A percentile compares a stretch with the other conserved stretches of the same genome.
Evolutionary conservation across 176 grass and related monocot species (phyloP).

Genomic region (Zoysia pacifica): DNA sequence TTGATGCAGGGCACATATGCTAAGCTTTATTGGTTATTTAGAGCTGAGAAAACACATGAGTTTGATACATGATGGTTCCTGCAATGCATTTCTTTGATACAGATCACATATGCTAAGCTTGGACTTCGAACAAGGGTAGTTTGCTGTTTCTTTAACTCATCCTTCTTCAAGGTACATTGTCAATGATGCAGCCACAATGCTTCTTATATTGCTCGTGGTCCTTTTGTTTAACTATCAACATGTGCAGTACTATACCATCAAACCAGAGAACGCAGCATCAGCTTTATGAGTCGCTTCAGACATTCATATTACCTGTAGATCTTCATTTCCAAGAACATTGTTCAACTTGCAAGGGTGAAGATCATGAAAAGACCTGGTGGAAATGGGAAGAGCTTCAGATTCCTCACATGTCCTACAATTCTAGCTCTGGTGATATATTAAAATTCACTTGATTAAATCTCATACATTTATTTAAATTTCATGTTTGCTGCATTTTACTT

Average conservation of each 20-base stretch:
- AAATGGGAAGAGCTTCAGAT: constrained; percentile 81
- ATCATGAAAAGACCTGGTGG: constrained; percentile 70
- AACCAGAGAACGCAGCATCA: not conserved
- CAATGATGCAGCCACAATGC: not conserved
- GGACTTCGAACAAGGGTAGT: constrained; percentile 75
- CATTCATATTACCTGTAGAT: not conserved
- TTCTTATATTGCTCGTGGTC: constrained; percentile 15
- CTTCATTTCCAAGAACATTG: constrained; percentile 74
- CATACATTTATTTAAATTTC: not conserved
- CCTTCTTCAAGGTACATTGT: constrained; percentile 71
- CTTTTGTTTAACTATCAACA: not conserved
- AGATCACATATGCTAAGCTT: constrained; percentile 90
- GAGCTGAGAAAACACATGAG: not conserved
- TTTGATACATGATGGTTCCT: constrained; percentile 17
- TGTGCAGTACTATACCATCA: not conserved
- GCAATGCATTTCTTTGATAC: constrained; percentile 35
- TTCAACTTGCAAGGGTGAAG: constrained; percentile 90
- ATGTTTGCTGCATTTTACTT: not conserved
- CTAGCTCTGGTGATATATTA: constrained; percentile 64
- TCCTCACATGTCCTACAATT: constrained; percentile 57
- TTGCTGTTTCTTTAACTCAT: constrained; percentile 65
- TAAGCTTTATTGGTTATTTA: constrained; percentile 49
- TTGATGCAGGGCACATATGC: constrained; percentile 75
- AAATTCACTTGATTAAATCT: not conserved
- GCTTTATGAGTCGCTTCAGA: constrained; percentile 13